phyloP scores from a whole-genome alignment of 2,329 filamentous ascomycete species.

The Talaromyces sp. region DNA sequence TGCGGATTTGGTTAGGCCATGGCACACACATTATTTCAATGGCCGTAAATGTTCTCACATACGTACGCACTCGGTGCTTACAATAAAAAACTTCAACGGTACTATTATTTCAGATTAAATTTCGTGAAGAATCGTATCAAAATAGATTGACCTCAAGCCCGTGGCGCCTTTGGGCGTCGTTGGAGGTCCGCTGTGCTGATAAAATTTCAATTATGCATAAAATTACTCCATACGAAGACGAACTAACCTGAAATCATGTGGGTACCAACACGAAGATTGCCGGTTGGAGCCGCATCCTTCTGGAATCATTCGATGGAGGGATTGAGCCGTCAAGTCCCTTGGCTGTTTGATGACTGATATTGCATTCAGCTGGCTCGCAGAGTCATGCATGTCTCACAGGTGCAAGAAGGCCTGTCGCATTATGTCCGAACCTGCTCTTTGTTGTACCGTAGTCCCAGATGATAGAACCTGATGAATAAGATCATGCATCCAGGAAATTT shows the following conservation, averaged over 20 bases:
- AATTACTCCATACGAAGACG: background rate
- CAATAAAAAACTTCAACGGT: background rate
- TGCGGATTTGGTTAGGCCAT: background rate
- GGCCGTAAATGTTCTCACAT: background rate
- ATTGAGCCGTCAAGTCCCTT: background rate
- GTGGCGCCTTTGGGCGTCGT: background rate
- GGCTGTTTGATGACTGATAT: background rate
- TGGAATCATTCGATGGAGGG: background rate
- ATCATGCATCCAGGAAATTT: background rate
- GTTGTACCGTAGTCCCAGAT: background rate
- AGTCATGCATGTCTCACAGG: conserved; percentile 9
- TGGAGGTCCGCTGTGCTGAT: background rate
- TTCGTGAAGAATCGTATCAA: background rate
- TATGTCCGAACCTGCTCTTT: background rate
- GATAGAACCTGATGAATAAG: background rate
- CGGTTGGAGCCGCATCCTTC: background rate
- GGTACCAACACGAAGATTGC: background rate
- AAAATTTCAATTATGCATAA: conserved; percentile 1
- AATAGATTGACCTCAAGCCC: background rate
- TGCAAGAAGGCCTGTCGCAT: background rate
- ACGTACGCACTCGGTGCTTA: background rate
- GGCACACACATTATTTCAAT: background rate
- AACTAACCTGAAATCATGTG: background rate
- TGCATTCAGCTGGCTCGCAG: background rate
- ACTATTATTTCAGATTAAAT: background rate